Percentiles rank a stretch among this genome's conserved stretches.
Conservation (phyloP, 495 filamentous ascomycete species). For the Xylaria curta region DNA sequence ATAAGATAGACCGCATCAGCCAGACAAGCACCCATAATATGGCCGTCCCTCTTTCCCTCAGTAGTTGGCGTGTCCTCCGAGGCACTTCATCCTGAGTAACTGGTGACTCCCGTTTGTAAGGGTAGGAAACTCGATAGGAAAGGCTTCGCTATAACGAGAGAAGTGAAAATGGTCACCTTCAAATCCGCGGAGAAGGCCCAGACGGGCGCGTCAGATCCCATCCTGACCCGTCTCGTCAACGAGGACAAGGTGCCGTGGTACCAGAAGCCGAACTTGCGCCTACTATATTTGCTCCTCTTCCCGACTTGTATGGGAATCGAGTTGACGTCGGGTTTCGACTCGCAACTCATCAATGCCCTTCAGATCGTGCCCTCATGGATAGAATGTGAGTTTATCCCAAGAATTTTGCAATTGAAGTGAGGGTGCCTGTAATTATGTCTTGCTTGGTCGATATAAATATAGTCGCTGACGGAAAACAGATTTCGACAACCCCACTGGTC, state of each 20-base stretch:
- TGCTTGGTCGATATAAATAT: not conserved
- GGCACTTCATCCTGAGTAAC: not conserved
- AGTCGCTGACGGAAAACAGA: conserved; percentile 29
- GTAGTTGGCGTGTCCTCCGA: not conserved
- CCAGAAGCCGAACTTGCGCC: conserved; percentile 66
- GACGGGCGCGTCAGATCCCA: conserved; percentile 44
- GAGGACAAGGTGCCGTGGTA: conserved; percentile 64
- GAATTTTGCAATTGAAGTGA: not conserved
- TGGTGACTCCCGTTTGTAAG: not conserved
- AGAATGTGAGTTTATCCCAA: conserved; percentile 48
- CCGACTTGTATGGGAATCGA: conserved; percentile 70
- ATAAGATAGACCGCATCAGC: not conserved
- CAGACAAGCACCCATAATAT: not conserved
- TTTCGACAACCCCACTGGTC: conserved; percentile 46
- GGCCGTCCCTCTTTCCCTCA: not conserved
- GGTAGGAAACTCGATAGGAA: not conserved
- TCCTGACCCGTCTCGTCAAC: conserved; percentile 52
- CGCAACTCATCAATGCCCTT: conserved; percentile 68
- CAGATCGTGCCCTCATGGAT: conserved; percentile 66
- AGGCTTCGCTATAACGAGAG: not conserved
- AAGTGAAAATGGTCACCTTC: conserved; percentile 23
- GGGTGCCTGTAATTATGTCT: not conserved
- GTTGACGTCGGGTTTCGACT: conserved; percentile 71
- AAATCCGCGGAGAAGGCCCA: conserved; percentile 28
- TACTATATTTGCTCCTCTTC: conserved; percentile 68